Evolutionary conservation across 2,329 filamentous ascomycete genomes (phyloP).

Genomic region (Lecanoromycetidae sp.): DNA sequence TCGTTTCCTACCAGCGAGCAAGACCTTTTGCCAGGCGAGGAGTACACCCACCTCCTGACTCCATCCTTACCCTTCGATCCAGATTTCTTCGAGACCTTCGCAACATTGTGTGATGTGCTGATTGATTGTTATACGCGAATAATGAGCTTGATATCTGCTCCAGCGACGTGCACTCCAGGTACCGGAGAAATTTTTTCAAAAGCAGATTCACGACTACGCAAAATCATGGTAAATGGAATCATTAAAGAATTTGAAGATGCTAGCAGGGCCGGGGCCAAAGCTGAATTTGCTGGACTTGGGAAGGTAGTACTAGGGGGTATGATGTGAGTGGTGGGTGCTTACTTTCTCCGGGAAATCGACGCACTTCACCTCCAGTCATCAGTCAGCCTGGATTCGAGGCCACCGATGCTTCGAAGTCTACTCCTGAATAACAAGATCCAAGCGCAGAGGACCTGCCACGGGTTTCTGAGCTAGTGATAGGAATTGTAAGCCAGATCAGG

Average conservation of each 20-base stretch:
- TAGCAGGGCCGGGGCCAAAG: slow-evolving; percentile 61
- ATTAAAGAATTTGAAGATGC: slow-evolving; percentile 90
- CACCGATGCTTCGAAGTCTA: too few relatives aligned
- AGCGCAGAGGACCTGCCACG: too few relatives aligned
- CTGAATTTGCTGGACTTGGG: slow-evolving; percentile 72
- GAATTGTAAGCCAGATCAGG: too few relatives aligned
- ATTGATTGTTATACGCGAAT: slow-evolving; percentile 84
- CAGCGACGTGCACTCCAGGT: slow-evolving; percentile 55
- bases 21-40: slow-evolving; percentile 66
- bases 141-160: slow-evolving; percentile 59
- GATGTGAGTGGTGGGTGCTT: slow-evolving; percentile 38
- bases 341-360: too few relatives aligned
- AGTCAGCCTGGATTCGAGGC: too few relatives aligned
- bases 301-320: slow-evolving; percentile 82
- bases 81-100: slow-evolving; percentile 93
- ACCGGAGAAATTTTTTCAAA: slow-evolving; percentile 83
- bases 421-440: too few relatives aligned
- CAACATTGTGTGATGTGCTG: slow-evolving; percentile 85
- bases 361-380: too few relatives aligned
- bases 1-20: slow-evolving; percentile 28
- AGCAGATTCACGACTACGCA: slow-evolving; percentile 72
- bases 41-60: slow-evolving; percentile 82
- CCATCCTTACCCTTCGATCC: slow-evolving; percentile 88
- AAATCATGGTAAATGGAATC: slow-evolving; percentile 75
- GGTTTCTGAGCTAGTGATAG: too few relatives aligned